Conservation (phyloP, 768 basidiomycete genomes). For the Phlegmacium glaucopus region DNA sequence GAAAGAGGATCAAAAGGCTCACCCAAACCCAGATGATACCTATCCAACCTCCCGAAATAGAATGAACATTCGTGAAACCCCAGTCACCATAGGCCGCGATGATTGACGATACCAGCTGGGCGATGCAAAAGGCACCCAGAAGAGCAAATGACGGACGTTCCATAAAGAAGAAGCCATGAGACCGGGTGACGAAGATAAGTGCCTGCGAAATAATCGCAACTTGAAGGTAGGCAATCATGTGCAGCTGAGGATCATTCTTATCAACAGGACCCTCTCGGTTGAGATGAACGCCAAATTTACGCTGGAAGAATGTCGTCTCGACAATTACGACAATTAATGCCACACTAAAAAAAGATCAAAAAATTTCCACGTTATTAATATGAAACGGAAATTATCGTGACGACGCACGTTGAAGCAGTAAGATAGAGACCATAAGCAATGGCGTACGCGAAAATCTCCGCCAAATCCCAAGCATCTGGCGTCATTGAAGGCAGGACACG, state of each 20-base stretch:
- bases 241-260: conserved; percentile 68
- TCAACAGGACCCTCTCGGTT: conserved; percentile 25
- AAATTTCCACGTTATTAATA: background rate
- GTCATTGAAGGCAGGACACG: conserved; percentile 91
- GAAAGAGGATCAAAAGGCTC: conserved; percentile 25
- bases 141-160: conserved; percentile 94
- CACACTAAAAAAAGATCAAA: conserved; percentile 42
- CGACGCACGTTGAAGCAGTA: conserved; percentile 80
- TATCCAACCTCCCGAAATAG: conserved; percentile 91
- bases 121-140: conserved; percentile 85
- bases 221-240: conserved; percentile 91
- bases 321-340: conserved; percentile 80
- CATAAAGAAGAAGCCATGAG: conserved; percentile 96
- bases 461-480: conserved; percentile 96
- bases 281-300: conserved; percentile 75
- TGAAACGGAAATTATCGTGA: background rate
- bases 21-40: conserved; percentile 98
- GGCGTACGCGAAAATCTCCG: conserved; percentile 95
- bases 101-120: conserved; percentile 93
- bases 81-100: conserved; percentile 93
- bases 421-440: conserved; percentile 94
- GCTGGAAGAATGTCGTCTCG: conserved; percentile 87
- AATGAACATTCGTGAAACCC: conserved; percentile 84
- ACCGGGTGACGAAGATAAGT: conserved; percentile 92
- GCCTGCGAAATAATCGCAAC: conserved; percentile 99